phyloP scores from a whole-genome alignment of 2,329 filamentous ascomycete genomes.

The Ceratocystis papillata region DNA sequence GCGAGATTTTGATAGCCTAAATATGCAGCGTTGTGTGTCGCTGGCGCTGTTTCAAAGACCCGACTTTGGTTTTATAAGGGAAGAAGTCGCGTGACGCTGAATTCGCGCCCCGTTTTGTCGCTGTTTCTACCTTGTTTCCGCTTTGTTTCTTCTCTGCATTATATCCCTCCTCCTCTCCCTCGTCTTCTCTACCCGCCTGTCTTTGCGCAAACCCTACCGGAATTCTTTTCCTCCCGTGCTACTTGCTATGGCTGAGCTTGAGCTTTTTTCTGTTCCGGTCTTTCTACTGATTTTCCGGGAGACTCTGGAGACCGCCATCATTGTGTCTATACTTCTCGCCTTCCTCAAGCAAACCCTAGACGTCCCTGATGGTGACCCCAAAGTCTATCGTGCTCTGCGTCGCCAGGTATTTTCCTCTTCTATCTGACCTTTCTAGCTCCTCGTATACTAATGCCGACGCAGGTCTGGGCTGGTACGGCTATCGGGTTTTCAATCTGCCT shows the following conservation, averaged over 20 bases:
- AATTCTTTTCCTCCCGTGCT: too few species aligned
- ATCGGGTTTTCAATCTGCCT: slow-evolving; percentile 55
- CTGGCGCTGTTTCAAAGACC: too few species aligned
- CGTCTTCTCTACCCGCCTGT: not conserved
- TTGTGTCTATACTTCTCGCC: slow-evolving; percentile 72
- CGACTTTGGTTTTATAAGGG: too few species aligned
- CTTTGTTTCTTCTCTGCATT: not conserved
- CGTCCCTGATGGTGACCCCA: slow-evolving; percentile 22
- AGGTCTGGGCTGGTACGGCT: slow-evolving; percentile 56
- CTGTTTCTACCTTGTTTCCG: too few species aligned
- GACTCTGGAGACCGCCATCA: slow-evolving; percentile 69
- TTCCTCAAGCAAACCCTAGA: slow-evolving; percentile 73
- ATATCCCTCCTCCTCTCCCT: not conserved
- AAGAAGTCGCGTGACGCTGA: too few species aligned
- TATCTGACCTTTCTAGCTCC: not conserved
- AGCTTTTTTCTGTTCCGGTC: slow-evolving; percentile 67
- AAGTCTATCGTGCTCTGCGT: slow-evolving; percentile 18
- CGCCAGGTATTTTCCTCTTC: slow-evolving; percentile 17
- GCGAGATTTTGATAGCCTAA: not conserved
- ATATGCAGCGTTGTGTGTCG: too few species aligned
- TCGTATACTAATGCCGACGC: not conserved
- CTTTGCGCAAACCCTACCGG: not conserved
- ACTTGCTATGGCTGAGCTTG: slow-evolving; percentile 43
- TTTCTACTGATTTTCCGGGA: slow-evolving; percentile 90
- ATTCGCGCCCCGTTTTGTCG: too few species aligned